Base-by-base conservation (phyloP, 2,329 filamentous ascomycete species). In the Monosporascus ibericus region DNA sequence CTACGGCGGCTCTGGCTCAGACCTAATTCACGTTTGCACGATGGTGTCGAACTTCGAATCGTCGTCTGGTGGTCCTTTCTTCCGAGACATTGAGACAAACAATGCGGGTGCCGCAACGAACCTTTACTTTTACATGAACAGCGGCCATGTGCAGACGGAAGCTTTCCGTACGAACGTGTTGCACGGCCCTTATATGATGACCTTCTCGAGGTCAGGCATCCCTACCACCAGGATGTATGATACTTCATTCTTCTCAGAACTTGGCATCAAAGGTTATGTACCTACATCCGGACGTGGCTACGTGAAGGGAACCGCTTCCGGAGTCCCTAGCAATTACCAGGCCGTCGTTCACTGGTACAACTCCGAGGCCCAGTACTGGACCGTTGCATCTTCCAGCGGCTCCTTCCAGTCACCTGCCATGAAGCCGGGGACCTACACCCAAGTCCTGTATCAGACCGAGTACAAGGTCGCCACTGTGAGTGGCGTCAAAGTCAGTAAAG, bases 121-220 rank as follows among this genome's bases (percentile, higher is more conserved):
- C 52, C 72, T 87, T 1, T 86, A 84, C 66, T 85, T 80, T 68
- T 87, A 86, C 70, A 85, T 86, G 78, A 87, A 87, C 72, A 84
- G 79, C 15, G 77, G 76, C 40, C 84, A 87, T 54, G 78, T 76
- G 2, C 77, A 82, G 64, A 87, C 83, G 1, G 85, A 88, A 62
- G 63, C 68, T 14, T 86, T 67, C 68, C 77, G 85, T 30, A 60
- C 61, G 34, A 78, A 77, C 65, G 84, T 85, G 4, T 72, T 88
- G 42, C 82, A 86, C 62, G 84, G 85, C 2, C 84, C 85, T 0
- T 88, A 87, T 58, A 75, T 79, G 3, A 73, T 87, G 64, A 68
- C 74, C 8, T 87, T 87, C 66, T 79, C 77, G 15, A 76, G 81
- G 55, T 79, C 77, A 8, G 78, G 79, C 1, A 73, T 81, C 1